Conservation (phyloP, 78 protist genomes). For the Dictyostelium citrinum region DNA sequence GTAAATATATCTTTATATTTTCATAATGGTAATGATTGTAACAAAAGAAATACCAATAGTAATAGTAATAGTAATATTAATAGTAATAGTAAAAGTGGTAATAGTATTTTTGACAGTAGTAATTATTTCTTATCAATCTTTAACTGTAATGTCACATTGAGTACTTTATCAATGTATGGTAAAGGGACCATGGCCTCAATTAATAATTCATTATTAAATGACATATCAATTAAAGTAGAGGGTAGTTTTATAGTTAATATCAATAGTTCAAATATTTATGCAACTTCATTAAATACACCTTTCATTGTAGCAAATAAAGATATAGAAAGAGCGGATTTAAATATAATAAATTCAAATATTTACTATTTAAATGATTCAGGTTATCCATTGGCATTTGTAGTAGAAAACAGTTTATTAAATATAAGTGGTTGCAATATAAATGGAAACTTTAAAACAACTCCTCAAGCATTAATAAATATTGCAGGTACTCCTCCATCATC, state of each 20-base stretch:
- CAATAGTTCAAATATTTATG: not conserved
- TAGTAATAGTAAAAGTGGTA: too few species aligned
- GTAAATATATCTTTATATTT: not conserved
- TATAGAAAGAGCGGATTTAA: not conserved
- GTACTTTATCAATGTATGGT: too few species aligned
- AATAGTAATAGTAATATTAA: too few species aligned
- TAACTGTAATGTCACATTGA: not conserved
- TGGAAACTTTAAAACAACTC: not conserved
- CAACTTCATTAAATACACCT: too few species aligned
- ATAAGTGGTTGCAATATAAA: not conserved
- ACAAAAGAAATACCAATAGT: too few species aligned
- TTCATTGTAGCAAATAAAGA: too few species aligned
- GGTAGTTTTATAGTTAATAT: not conserved
- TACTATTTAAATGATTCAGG: not conserved
- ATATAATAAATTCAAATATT: not conserved
- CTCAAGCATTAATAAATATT: too few species aligned
- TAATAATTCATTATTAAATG: not conserved
- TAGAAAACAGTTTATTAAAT: too few species aligned
- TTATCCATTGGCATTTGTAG: too few species aligned
- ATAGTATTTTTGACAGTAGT: too few species aligned
- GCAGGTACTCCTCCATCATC: too few species aligned
- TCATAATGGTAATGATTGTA: not conserved
- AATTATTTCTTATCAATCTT: not conserved
- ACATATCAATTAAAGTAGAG: not conserved
- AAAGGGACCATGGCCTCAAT: not conserved